Conservation (phyloP, 2,329 filamentous ascomycete genomes). For the Stachybotrys elegans region DNA sequence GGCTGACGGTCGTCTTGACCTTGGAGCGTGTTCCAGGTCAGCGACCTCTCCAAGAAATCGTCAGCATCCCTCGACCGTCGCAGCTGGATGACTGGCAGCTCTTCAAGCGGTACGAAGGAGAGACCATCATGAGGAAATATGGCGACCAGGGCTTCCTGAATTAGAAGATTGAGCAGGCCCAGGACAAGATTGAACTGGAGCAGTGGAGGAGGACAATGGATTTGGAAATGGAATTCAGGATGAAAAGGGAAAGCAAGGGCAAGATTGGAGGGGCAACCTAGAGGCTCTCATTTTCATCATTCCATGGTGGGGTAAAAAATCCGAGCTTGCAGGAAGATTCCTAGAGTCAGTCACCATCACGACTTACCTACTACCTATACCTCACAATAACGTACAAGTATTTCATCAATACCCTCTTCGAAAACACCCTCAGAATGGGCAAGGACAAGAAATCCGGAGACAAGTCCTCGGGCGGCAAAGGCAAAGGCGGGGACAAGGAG, state of each 20-base stretch:
- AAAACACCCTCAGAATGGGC: constrained; percentile 21
- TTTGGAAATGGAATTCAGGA: constrained; percentile 18
- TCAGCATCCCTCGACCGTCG: constrained; percentile 44
- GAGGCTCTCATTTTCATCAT: too few relatives aligned
- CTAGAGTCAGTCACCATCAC: too few relatives aligned
- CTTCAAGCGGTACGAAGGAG: constrained; percentile 41
- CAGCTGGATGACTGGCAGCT: constrained; percentile 52
- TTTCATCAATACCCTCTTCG: constrained; percentile 5
- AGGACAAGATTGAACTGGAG: constrained; percentile 21
- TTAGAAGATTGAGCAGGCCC: constrained; percentile 31
- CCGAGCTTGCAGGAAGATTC: too few relatives aligned
- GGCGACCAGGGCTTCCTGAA: constrained; percentile 35
- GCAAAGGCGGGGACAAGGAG: constrained; percentile 22
- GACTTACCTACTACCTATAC: too few relatives aligned
- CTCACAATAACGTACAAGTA: too few relatives aligned
- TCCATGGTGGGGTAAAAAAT: too few relatives aligned
- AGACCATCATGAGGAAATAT: constrained; percentile 31
- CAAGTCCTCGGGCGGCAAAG: constrained; percentile 29
- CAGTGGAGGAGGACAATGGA: constrained; percentile 21
- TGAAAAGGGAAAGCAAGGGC: constrained; percentile 8
- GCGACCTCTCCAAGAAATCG: constrained; percentile 34
- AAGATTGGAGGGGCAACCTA: too few relatives aligned
- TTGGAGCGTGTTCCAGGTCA: constrained; percentile 41
- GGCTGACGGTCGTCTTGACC: constrained; percentile 38
- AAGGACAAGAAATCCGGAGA: constrained; percentile 34